Base-by-base conservation (phyloP, 2,329 filamentous ascomycete species). In the Pyricularia sp. region DNA sequence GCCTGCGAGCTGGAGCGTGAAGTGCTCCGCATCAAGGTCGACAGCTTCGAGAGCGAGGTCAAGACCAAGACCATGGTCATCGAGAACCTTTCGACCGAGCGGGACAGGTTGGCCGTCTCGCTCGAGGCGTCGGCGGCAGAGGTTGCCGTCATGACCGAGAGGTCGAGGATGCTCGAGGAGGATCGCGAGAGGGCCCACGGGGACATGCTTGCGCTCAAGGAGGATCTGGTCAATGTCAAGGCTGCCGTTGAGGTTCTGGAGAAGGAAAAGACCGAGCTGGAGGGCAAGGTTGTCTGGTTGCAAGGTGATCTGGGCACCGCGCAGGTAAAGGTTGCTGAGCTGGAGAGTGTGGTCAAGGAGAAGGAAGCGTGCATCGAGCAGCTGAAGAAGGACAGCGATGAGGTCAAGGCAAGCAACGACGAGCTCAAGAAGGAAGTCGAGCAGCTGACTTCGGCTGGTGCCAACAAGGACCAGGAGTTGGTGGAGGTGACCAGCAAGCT, bases 1-100 rank as follows among this genome's bases (percentile, higher is more conserved):
- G 67, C 71, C 23, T 68, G 71, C 2, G 69, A 70, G 33, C 64
- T 63, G 7, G 71, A 69, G 4, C 69, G 69, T 2, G 70, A 72
- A 12, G 66, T 69, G 0, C 59, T 72, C 11, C 68, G 71, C 65
- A 26, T 26, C 26, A 70, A 64, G 17, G 68, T 71, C 4, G 68
- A 68, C 10, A 55, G 33, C 1, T 36, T 71, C 0, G 68, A 71
- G 66, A 23, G 65, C 12, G 68, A 70, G 5, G 23, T 69, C 25
- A 67, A 58, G 26, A 50, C 23, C 31, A 70, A 63, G 66, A 42
- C 14, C 23, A 50, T 26, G 14, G 68, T 66, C 50, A 59, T 65
- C 3, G 66, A 67, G 17, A 31, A 50, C 4, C 68, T 70, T 1
- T 36, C 55, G 11, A 58, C 58, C 10, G 63, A 30, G 1, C 20